Evolutionary conservation across 2,329 filamentous ascomycete species (phyloP), one percentile per base, ranked within the genome.

Genomic region (Stemphylium beticola): DNA sequence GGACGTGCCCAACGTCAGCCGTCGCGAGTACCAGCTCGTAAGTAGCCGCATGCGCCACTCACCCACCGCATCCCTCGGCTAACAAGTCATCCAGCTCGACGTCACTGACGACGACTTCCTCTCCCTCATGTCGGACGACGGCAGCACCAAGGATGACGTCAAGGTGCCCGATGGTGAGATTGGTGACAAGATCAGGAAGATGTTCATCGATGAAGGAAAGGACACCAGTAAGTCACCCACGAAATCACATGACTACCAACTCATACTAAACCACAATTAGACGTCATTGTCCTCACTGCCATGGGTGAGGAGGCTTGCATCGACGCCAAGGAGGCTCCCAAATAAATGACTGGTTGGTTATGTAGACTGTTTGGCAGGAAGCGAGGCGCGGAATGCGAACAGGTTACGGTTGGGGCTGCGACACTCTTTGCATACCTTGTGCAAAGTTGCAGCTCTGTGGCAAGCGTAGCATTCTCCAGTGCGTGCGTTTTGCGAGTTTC

Each of bases 241-340:
- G n/a, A 12, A 32, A 44, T 2, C 5, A 29, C 6, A 39, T 6
- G 1, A 10, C 45, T 33, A 10, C n/a, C 26, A n/a, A 11, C 52
- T 18, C 8, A 4, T 44, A 44, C 66, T 73, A 53, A 74, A 51
- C 20, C n/a, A 39, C 10, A 17, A 37, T 1, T 62, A 96, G 92
- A 92, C 81, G 89, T 98, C 73, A 89, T 93, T 72, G 87, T 99
- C 78, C 90, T 96, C 77, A 91, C 91, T 73, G 87, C 95, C 77
- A 99, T 99, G 95, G 91, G 91, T 76, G 93, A 99, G 83, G 91
- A 98, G 85, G 82, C 85, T 72, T 90, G 88, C 75, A 89, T 97
- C 77, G 93, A 97, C 77, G 90, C 88, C 81, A 98, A 98, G 88
- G 93, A 97, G 83, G 91, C 91, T 79, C 87, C 90, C 78, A 79